Evolutionary conservation across 208 protist species (phyloP).

Genomic region (Acanthamoeba rhysodes): DNA sequence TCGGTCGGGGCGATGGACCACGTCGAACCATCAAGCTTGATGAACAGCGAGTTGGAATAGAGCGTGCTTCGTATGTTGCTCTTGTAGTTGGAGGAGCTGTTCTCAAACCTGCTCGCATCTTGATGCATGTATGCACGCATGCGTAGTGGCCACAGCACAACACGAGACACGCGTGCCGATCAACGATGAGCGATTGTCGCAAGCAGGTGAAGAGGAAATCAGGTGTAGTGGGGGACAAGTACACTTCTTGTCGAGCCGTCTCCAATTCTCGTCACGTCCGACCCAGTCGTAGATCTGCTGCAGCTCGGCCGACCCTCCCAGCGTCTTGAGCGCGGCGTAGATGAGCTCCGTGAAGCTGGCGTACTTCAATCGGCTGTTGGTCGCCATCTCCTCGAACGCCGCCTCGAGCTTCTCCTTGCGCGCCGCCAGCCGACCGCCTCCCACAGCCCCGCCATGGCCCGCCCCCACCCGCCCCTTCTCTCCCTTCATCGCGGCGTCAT

Average conservation of each 20-base stretch:
- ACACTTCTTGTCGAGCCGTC: conserved; percentile 8
- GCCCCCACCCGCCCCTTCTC: too few species aligned
- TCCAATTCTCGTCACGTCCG: not conserved
- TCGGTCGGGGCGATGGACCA: not conserved
- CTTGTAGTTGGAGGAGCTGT: conserved; percentile 52
- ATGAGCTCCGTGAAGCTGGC: conserved; percentile 34
- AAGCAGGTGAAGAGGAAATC: too few species aligned
- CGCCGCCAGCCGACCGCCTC: not conserved
- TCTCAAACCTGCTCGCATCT: conserved; percentile 25
- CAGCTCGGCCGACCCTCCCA: not conserved
- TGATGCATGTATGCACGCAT: not conserved
- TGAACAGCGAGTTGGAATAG: conserved; percentile 25
- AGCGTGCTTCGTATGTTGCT: conserved; percentile 35
- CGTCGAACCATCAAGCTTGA: not conserved
- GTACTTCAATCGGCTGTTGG: not conserved
- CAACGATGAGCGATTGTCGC: too few species aligned
- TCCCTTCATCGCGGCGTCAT: too few species aligned
- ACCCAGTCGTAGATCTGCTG: conserved; percentile 58
- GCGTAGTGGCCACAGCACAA: too few species aligned
- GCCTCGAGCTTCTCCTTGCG: conserved; percentile 33
- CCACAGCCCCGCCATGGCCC: not conserved
- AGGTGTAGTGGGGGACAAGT: not conserved
- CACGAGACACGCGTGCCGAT: too few species aligned
- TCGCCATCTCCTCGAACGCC: conserved; percentile 11
- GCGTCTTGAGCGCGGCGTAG: not conserved